Conservation (phyloP, 2,329 filamentous ascomycete species). For the Dactylellina parvicollis region DNA sequence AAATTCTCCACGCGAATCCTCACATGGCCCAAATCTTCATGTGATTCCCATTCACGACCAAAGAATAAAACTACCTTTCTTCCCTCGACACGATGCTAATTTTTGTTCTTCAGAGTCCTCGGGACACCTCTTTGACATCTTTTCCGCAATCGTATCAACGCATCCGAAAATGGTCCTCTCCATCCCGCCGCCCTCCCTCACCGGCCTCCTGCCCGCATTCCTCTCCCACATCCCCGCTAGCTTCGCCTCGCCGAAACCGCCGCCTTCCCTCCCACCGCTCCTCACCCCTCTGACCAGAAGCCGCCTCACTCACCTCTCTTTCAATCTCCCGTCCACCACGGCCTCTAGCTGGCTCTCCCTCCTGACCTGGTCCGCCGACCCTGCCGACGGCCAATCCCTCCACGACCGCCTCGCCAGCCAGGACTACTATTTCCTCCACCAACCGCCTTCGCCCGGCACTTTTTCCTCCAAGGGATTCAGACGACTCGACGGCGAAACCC, state of each 20-base stretch:
- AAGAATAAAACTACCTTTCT: too few relatives aligned
- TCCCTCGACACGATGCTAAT: too few relatives aligned
- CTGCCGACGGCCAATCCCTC: constrained; percentile 67
- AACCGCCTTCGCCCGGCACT: constrained; percentile 75
- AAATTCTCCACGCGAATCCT: too few relatives aligned
- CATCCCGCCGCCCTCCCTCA: constrained; percentile 49
- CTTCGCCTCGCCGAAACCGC: constrained; percentile 69
- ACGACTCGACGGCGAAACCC: constrained; percentile 77
- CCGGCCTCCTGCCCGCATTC: constrained; percentile 66
- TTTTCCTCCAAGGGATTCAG: constrained; percentile 71
- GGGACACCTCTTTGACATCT: too few relatives aligned
- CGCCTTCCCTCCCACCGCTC: constrained; percentile 68
- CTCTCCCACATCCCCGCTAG: constrained; percentile 71
- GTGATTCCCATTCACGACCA: too few relatives aligned
- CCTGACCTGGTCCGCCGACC: constrained; percentile 71
- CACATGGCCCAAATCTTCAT: too few relatives aligned
- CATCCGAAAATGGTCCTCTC: constrained; percentile 55
- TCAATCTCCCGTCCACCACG: constrained; percentile 62
- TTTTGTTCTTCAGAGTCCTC: too few relatives aligned
- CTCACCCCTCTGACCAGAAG: constrained; percentile 74
- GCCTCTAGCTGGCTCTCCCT: constrained; percentile 74
- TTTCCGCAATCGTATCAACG: constrained; percentile 23
- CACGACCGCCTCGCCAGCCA: constrained; percentile 69
- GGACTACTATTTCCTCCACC: constrained; percentile 76
- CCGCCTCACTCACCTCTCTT: constrained; percentile 72